Evolutionary conservation across 805 yeast genomes (phyloP), one percentile per base, ranked within the genome.

Genomic region (Pichia cephalocereana): DNA sequence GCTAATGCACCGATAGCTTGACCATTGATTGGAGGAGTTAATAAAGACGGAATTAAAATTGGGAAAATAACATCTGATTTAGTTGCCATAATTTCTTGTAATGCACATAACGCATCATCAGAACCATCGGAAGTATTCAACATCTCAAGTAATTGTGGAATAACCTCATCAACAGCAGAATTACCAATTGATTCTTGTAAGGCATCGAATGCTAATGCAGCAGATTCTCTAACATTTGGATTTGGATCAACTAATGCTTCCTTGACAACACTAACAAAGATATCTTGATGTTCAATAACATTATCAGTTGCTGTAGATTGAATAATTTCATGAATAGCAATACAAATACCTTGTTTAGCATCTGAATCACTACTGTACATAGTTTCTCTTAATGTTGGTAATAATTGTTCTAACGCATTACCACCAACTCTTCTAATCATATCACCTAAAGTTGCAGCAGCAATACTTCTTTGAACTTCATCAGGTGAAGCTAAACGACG

Each of bases 311-410:
- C 70, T 5, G 95, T 77, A 0, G 96, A 85, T 54, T 79, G 82
- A 53, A 90, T 80, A 52, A 93, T 79, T 63, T 90, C 98, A 41
- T 81, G 77, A 44, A 89, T 71, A 9, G 99, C 99, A 63, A 91
- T 80, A 72, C 99, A 93, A 45, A 93, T 87, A 72, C 99, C 99
- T 70, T 90, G 95, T 62, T 86, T 86, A 37, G 95, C 83, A 62
- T 83, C 93, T n/a, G 86, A 70, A 58, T 85, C 93, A n/a, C 73
- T 69, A 15, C 70, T 60, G 46, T 71, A 62, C 53, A 85, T 68
- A 1, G 87, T 76, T 38, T 75, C 77, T 55, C 86, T 84, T 57
- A 91, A 70, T 6, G 95, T 84, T 40, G 99, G 99, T 51, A 93
- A 70, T 52, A 93, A 69, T 62, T 86, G 88, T 3, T 87, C 71